Evolutionary conservation across 2,329 filamentous ascomycete species (phyloP).

Genomic region (Arthroderma sp.): DNA sequence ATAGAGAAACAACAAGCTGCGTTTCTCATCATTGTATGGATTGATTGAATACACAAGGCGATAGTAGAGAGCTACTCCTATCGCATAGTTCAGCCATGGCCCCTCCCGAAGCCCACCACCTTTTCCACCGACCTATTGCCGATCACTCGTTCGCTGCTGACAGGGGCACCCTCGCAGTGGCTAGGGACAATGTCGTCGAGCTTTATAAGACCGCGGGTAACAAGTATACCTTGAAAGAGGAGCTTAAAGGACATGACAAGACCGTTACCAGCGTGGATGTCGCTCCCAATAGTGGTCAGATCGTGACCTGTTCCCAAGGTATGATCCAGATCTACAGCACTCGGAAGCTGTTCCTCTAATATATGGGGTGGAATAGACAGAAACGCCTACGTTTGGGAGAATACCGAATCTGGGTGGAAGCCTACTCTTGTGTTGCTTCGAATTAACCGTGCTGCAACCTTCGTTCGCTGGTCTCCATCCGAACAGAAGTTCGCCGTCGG

Average conservation of each 20-base stretch:
- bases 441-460: slow-evolving; percentile 93
- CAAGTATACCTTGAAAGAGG: slow-evolving; percentile 73
- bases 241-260: slow-evolving; percentile 94
- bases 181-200: slow-evolving; percentile 80
- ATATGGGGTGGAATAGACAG: slow-evolving; percentile 50
- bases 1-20: background rate
- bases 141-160: slow-evolving; percentile 98
- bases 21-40: background rate
- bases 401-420: slow-evolving; percentile 84
- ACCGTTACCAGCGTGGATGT: slow-evolving; percentile 94
- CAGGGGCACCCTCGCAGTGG: slow-evolving; percentile 74
- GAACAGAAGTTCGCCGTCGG: slow-evolving; percentile 97
- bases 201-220: slow-evolving; percentile 65
- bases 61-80: slow-evolving; percentile 99
- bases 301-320: slow-evolving; percentile 97
- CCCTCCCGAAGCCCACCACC: slow-evolving; percentile 80
- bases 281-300: slow-evolving; percentile 76
- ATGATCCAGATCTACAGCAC: slow-evolving; percentile 15
- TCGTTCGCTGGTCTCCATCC: slow-evolving; percentile 91
- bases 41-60: slow-evolving; percentile 30
- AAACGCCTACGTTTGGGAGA: slow-evolving; percentile 97
- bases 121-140: slow-evolving; percentile 91
- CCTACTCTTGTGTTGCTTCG: slow-evolving; percentile 92
- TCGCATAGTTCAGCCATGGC: slow-evolving; percentile 57
- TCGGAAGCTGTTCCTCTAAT: slow-evolving; percentile 1